Conservation (phyloP, 257 asterid genomes). For the Solanum corneliomulleri region DNA sequence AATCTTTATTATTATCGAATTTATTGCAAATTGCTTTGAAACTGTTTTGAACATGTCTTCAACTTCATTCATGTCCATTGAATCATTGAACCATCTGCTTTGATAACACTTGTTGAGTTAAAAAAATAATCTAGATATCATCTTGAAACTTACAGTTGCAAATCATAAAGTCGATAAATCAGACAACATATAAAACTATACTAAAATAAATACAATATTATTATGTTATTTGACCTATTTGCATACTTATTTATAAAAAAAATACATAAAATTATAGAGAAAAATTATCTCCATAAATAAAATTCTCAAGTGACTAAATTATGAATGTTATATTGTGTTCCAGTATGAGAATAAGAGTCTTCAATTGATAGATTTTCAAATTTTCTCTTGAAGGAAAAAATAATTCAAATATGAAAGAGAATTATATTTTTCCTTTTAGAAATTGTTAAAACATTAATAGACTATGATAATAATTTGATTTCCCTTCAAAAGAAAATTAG, state of each 20-base stretch:
- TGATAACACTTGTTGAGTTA: not conserved
- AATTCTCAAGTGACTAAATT: not conserved
- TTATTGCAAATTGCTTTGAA: not conserved
- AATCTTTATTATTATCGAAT: not conserved
- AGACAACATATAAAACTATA: no score
- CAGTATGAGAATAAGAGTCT: not conserved
- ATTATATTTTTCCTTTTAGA: no score
- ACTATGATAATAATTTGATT: not conserved
- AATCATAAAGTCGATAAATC: not conserved
- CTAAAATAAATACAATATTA: no score
- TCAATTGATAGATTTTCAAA: no score
- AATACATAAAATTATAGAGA: not conserved
- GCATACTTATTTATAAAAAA: not conserved
- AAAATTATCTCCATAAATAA: no score
- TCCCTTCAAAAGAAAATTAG: not conserved
- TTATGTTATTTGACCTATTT: not conserved
- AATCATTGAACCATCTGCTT: not conserved
- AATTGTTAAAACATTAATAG: not conserved
- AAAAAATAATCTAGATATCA: no score
- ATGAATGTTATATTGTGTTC: no score
- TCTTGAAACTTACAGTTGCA: no score
- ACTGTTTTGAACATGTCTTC: not conserved
- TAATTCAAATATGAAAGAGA: no score
- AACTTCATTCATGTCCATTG: not conserved
- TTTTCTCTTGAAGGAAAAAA: no score